A percentile compares a stretch with the other conserved stretches of the same genome.
Conservation (phyloP, 2,329 filamentous ascomycete species). For the Xylaria sp. region DNA sequence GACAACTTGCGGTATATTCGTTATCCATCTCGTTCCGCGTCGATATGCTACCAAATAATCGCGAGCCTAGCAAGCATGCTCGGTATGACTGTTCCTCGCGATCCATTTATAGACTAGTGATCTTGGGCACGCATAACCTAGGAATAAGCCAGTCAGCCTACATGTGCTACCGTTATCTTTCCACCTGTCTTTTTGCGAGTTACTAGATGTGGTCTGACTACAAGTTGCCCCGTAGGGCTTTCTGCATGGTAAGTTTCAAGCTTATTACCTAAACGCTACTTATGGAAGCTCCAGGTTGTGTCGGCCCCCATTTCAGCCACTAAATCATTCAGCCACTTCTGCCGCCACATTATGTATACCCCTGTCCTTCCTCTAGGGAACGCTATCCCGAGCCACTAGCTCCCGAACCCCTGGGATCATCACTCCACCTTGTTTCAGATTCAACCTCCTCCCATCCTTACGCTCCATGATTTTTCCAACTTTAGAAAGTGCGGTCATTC, state of each 20-base stretch:
- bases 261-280: no score
- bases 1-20: not conserved
- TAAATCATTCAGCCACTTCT: no score
- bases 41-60: not conserved
- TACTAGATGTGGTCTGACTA: slow-evolving; percentile 4
- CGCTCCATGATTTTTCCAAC: slow-evolving; percentile 4
- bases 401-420: slow-evolving; percentile 20
- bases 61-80: not conserved
- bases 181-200: not conserved
- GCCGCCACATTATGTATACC: slow-evolving; percentile 7
- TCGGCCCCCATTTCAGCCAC: no score
- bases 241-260: slow-evolving; percentile 35
- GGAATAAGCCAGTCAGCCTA: not conserved
- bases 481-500: slow-evolving; percentile 4
- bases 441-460: slow-evolving; percentile 21
- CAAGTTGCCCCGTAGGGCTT: slow-evolving; percentile 13
- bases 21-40: not conserved
- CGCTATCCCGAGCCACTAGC: slow-evolving; percentile 3
- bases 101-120: not conserved
- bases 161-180: not conserved
- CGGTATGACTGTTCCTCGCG: not conserved
- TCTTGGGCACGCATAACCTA: not conserved
- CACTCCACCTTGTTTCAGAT: slow-evolving; percentile 34
- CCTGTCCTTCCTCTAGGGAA: not conserved
- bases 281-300: no score